These are phyloP conservation scores for Teunomyces stri DNA, from an alignment of 805 yeast species.

Conservation along the genomic window DNA sequence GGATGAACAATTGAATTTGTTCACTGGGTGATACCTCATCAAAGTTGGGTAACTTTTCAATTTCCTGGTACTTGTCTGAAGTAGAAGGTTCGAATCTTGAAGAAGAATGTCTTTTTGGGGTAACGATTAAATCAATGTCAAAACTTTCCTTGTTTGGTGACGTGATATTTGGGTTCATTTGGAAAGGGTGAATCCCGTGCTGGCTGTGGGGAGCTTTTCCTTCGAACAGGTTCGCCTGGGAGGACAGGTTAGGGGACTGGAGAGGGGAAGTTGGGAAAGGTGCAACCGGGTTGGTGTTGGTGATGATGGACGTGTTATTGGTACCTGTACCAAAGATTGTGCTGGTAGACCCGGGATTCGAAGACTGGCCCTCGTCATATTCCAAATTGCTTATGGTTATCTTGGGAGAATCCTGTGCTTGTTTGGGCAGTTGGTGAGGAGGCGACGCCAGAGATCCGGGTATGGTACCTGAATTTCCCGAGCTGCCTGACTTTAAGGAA, in stretches of 20 bases:
- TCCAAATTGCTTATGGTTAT: slow-evolving; percentile 17
- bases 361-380: slow-evolving; percentile 5
- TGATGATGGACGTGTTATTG: slow-evolving; percentile 9
- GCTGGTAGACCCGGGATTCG: slow-evolving; percentile 5
- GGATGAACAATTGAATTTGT: slow-evolving; percentile 73
- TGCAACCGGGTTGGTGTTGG: slow-evolving; percentile 11
- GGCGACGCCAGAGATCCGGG: slow-evolving; percentile 5
- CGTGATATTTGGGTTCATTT: slow-evolving; percentile 55
- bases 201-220: slow-evolving; percentile 9
- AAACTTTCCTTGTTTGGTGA: slow-evolving; percentile 63
- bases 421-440: slow-evolving; percentile 17
- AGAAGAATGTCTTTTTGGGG: slow-evolving; percentile 88
- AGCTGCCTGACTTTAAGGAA: slow-evolving; percentile 21
- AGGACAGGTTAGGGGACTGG: slow-evolving; percentile 13
- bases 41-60: slow-evolving; percentile 78
- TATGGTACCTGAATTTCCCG: slow-evolving; percentile 5
- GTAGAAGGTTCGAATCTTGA: slow-evolving; percentile 82
- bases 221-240: slow-evolving; percentile 7
- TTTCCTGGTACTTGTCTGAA: slow-evolving; percentile 37
- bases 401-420: slow-evolving; percentile 19
- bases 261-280: slow-evolving; percentile 26
- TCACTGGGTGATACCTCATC: slow-evolving; percentile 83
- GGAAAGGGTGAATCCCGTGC: slow-evolving; percentile 38
- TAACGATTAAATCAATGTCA: slow-evolving; percentile 73
- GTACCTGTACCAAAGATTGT: slow-evolving; percentile 7